Evolutionary conservation across 1,139 yeast species (phyloP), one percentile per base, ranked within the genome.

Genomic region (Pneumocystis sp.): DNA sequence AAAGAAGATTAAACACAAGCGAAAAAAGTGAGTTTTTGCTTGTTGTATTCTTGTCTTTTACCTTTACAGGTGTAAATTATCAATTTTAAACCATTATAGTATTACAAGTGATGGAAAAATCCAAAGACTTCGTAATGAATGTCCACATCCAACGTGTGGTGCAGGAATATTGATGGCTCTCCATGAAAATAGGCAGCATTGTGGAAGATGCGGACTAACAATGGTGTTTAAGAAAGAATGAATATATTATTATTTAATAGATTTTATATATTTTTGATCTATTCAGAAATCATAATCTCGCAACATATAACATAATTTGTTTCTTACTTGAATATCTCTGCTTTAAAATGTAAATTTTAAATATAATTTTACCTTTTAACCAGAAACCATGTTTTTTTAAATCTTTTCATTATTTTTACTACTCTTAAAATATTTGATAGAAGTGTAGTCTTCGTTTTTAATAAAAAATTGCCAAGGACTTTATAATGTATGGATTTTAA

Each of bases 1-100:
- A 85, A 93, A 93, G 93, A 93, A 91, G 88, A 89, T 93, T 84
- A 89, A 84, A 84, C 97, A 93, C 95, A 90, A 89, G 88, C 96
- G 89, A 87, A 93, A 89, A 89, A 91, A 91, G 85, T 50, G 7
- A 12, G 21, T 50, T 50, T 1, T 21, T 4, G 15, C 0, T 12
- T 44, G 29, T 50, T 12, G 1, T 50, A 50, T 50, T 25, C 17
- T 10, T 50, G 21, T 25, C 25, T 50, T 25, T 25, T 50, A 10
- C 10, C 25, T 12, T 25, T 50, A 1, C 5, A 50, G 57, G 34
- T 88, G 88, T 83, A 93, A 93, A 87, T 86, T 93, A 79, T 97
- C 97, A 82, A 97, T 93, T 81, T 89, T 93, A 81, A 90, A 95
- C 79, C 93, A 91, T 95, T 95, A 91, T 91, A 91, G 91, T 86